These are phyloP conservation scores for Centella asiatica DNA, from an alignment of 129 eudicot genomes.

Conservation along the genomic window DNA sequence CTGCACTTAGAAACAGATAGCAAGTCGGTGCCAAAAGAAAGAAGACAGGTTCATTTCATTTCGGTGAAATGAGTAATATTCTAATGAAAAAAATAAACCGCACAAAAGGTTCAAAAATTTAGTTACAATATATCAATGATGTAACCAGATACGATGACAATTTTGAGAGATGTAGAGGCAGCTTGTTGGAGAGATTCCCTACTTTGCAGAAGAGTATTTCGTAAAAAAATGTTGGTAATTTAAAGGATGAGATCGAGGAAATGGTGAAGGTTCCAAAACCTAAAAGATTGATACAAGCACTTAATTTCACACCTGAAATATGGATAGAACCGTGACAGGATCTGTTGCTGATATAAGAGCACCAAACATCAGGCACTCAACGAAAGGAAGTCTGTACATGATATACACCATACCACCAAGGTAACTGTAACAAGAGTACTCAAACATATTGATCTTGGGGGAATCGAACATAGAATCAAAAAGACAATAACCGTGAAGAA, in stretches of 20 bases:
- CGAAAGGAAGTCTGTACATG: slow-evolving; percentile 84
- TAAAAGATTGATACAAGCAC: no score
- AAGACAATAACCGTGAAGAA: background rate
- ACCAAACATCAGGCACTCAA: slow-evolving; percentile 98
- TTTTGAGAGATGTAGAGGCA: no score
- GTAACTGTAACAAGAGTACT: slow-evolving; percentile 40
- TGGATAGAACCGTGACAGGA: slow-evolving; percentile 95
- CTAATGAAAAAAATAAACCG: no score
- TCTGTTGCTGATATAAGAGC: slow-evolving; percentile 99
- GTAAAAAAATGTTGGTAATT: no score
- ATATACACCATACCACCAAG: slow-evolving; percentile 78
- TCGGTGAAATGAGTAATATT: no score
- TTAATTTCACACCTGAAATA: slow-evolving; percentile 76
- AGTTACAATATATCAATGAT: no score
- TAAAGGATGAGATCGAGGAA: no score
- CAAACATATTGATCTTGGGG: slow-evolving; percentile 9
- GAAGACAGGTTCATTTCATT: background rate
- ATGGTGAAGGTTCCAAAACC: no score
- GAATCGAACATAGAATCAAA: slow-evolving; percentile 2
- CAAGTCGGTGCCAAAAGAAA: background rate
- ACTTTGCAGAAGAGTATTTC: no score
- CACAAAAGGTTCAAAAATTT: no score
- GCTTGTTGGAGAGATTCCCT: no score
- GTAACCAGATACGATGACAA: no score
- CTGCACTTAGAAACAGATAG: background rate